Conservation (phyloP, 2,329 filamentous ascomycete genomes). For the Ophiostoma pallidulum region DNA sequence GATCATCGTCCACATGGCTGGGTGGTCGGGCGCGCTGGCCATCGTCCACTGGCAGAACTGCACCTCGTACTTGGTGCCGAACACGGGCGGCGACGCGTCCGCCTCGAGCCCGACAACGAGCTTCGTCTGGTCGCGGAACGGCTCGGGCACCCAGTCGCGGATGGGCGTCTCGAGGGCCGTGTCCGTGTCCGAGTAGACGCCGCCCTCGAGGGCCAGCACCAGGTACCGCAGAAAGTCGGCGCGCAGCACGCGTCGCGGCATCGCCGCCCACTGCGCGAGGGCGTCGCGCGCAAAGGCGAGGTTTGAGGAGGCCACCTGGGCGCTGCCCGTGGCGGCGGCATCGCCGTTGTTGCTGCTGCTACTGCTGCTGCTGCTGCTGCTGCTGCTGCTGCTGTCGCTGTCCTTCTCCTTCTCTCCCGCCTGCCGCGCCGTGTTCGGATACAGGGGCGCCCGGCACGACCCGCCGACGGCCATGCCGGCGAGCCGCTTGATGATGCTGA, state of each 20-base stretch:
- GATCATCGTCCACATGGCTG: constrained; percentile 23
- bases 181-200: constrained; percentile 50
- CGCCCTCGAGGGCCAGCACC: constrained; percentile 24
- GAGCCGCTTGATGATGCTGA: constrained; percentile 14
- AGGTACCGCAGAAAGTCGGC: constrained; percentile 24
- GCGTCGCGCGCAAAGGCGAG: constrained; percentile 11
- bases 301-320: background rate
- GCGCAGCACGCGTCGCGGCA: constrained; percentile 16
- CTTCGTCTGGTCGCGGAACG: constrained; percentile 14
- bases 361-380: too few relatives aligned
- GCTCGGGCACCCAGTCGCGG: constrained; percentile 24
- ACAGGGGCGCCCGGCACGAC: background rate
- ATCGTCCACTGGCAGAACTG: constrained; percentile 30
- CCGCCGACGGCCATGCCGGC: constrained; percentile 12
- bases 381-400: too few relatives aligned
- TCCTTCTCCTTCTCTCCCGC: too few relatives aligned
- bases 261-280: constrained; percentile 13
- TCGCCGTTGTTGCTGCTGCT: too few relatives aligned
- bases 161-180: constrained; percentile 40
- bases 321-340: too few relatives aligned
- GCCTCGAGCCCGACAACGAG: constrained; percentile 27
- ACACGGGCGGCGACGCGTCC: constrained; percentile 19
- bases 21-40: constrained; percentile 24
- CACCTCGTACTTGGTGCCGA: constrained; percentile 22
- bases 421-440: background rate